phyloP scores from a whole-genome alignment of 2,329 filamentous ascomycete genomes.

The Lizonia empirigonia region DNA sequence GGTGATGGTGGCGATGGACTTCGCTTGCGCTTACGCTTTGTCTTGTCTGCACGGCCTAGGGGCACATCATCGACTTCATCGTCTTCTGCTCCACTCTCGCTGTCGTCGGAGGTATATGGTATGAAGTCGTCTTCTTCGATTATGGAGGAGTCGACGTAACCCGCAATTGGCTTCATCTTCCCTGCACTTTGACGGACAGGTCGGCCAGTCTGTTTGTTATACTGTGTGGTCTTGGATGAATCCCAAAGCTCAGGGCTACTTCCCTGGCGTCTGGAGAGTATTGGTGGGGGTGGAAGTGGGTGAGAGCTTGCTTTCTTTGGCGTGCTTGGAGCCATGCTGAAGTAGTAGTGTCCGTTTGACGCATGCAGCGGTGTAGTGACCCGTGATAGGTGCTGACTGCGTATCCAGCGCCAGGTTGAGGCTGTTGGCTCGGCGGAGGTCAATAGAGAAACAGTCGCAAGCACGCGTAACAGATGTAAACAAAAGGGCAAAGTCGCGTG shows the following conservation, averaged over 20 bases:
- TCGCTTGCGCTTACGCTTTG: conserved; percentile 43
- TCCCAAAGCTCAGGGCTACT: conserved; percentile 42
- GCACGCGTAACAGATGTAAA: background rate
- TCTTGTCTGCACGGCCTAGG: conserved; percentile 19
- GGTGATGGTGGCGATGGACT: conserved; percentile 45
- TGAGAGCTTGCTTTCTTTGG: background rate
- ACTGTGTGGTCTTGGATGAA: conserved; percentile 35
- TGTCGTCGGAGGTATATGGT: conserved; percentile 26
- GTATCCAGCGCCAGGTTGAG: background rate
- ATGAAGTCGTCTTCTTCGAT: conserved; percentile 40
- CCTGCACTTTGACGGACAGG: conserved; percentile 52
- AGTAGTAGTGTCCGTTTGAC: conserved; percentile 5
- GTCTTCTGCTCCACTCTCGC: conserved; percentile 42
- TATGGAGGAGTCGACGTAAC: conserved; percentile 51
- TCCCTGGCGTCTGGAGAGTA: background rate
- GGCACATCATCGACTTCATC: conserved; percentile 25
- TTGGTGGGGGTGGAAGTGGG: conserved; percentile 4
- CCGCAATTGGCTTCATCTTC: conserved; percentile 39
- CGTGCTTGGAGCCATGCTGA: conserved; percentile 15
- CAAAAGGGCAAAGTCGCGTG: background rate
- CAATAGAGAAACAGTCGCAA: background rate
- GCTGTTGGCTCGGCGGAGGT: conserved; percentile 4
- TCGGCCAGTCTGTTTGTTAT: conserved; percentile 50
- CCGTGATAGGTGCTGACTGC: conserved; percentile 13
- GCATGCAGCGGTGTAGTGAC: conserved; percentile 7